Evolutionary conservation across 2,329 filamentous ascomycete genomes (phyloP).

Genomic region (Aureobasidium sp.): DNA sequence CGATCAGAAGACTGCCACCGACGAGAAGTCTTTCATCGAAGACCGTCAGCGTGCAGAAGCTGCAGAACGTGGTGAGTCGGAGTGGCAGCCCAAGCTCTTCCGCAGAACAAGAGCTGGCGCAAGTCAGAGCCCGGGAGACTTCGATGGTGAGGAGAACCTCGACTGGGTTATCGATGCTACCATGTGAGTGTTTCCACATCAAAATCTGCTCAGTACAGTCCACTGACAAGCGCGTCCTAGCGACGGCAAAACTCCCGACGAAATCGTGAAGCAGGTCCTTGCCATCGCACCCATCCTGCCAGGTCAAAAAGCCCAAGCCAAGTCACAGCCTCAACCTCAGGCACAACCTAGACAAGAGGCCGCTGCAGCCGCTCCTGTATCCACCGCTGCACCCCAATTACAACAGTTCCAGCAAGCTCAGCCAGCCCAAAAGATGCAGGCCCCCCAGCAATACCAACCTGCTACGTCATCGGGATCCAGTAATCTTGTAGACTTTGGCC

Average conservation of each 20-base stretch:
- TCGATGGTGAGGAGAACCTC: conserved; percentile 79
- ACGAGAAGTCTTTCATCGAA: conserved; percentile 94
- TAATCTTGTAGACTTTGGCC: conserved; percentile 18
- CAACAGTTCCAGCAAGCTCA: neutral
- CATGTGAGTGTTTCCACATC: conserved; percentile 52
- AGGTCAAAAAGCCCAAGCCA: conserved; percentile 56
- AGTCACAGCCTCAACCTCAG: conserved; percentile 27
- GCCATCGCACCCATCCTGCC: conserved; percentile 77
- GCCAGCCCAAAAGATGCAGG: neutral
- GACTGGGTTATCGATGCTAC: conserved; percentile 92
- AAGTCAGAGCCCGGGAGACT: conserved; percentile 43
- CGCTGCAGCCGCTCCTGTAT: conserved; percentile 39
- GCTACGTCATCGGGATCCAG: neutral
- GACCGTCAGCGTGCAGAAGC: conserved; percentile 87
- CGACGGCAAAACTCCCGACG: conserved; percentile 58
- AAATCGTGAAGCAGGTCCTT: conserved; percentile 69
- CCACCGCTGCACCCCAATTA: neutral
- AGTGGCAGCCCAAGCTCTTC: conserved; percentile 87
- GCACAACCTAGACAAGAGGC: neutral
- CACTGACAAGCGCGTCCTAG: conserved; percentile 32
- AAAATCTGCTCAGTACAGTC: conserved; percentile 12
- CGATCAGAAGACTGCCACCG: conserved; percentile 83
- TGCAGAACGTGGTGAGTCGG: conserved; percentile 66
- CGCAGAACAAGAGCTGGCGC: conserved; percentile 63
- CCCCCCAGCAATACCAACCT: neutral